These are phyloP conservation scores for Aspergillus luchuensis DNA, from an alignment of 2,329 filamentous ascomycete species.

Conservation along the genomic window DNA sequence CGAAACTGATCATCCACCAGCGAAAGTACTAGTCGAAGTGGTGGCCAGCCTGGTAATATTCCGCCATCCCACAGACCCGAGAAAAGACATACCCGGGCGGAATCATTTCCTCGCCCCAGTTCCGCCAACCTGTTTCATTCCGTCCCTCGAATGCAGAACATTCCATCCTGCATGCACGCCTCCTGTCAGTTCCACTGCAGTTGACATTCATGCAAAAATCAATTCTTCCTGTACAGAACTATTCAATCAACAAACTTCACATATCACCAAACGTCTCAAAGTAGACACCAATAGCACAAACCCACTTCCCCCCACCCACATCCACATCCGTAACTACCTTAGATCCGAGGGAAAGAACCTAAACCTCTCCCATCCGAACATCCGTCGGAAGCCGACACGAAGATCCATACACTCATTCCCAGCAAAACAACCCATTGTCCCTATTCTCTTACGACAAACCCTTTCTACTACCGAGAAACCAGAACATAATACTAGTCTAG, in stretches of 20 bases:
- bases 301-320: no score
- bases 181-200: neutral
- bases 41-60: slow-evolving; percentile 38
- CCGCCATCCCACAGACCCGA: neutral
- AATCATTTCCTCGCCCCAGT: neutral
- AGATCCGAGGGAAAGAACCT: no score
- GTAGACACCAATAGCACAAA: no score
- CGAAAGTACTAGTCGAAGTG: no score
- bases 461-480: neutral
- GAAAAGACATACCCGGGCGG: neutral
- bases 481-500: neutral
- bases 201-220: neutral
- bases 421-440: neutral
- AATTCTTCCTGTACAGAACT: neutral
- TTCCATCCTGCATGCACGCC: neutral
- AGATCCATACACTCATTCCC: no score
- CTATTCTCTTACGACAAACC: neutral
- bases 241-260: neutral
- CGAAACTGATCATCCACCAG: slow-evolving; percentile 63
- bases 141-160: neutral
- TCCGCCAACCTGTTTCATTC: neutral
- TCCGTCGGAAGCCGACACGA: slow-evolving; percentile 6
- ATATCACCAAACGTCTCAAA: no score
- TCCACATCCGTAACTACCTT: no score
- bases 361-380: neutral